Conservation (phyloP, 1,284 basidiomycete species). For the Sporisorium scitamineum region DNA sequence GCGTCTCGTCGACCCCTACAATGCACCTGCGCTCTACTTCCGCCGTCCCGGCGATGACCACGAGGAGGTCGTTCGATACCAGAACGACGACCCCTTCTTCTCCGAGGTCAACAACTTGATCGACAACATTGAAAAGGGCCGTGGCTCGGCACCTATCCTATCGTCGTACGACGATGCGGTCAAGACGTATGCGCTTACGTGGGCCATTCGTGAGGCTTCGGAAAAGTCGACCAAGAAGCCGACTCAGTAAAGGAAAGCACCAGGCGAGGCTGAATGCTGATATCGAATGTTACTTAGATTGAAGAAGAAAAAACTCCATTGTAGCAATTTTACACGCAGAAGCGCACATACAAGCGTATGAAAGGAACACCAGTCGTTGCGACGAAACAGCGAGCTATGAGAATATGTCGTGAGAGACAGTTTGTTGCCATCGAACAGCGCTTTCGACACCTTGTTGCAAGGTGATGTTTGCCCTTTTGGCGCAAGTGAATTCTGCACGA, state of each 20-base stretch:
- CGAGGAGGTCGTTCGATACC: slow-evolving; percentile 68
- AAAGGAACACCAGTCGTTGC: too few relatives aligned
- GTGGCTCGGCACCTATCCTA: slow-evolving; percentile 57
- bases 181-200: slow-evolving; percentile 68
- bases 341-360: too few relatives aligned
- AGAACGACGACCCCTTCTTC: slow-evolving; percentile 69
- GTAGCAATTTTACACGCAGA: too few relatives aligned
- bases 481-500: too few relatives aligned
- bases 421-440: neutral
- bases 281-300: neutral
- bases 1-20: slow-evolving; percentile 68
- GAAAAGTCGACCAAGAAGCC: slow-evolving; percentile 60
- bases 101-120: slow-evolving; percentile 67
- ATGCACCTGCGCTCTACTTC: slow-evolving; percentile 66
- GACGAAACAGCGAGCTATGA: too few relatives aligned
- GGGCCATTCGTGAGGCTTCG: slow-evolving; percentile 64
- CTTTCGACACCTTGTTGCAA: too few relatives aligned
- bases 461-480: too few relatives aligned
- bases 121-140: slow-evolving; percentile 65
- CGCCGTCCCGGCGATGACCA: slow-evolving; percentile 68
- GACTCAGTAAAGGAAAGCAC: neutral
- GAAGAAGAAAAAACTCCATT: too few relatives aligned
- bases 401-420: neutral
- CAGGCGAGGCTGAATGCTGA: neutral
- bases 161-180: slow-evolving; percentile 65